Evolutionary conservation across 108 stramenopile genomes (phyloP).

Genomic region (Schizochytrium sp.): DNA sequence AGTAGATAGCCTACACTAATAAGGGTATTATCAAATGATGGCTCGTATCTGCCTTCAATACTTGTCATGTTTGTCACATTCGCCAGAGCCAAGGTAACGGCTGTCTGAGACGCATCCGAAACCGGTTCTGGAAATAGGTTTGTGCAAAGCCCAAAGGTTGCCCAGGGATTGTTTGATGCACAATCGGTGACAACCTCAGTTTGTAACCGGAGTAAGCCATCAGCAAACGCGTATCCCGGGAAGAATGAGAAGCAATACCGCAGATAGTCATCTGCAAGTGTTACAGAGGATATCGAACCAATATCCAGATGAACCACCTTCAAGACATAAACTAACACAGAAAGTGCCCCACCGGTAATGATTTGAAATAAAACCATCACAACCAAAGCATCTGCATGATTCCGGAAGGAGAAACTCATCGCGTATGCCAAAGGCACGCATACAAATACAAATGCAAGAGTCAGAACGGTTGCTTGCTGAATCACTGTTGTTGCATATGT

Average conservation of each 20-base stretch:
- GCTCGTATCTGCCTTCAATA: background rate
- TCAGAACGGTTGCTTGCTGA: slow-evolving; percentile 63
- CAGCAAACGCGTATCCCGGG: slow-evolving; percentile 63
- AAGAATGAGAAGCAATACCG: slow-evolving; percentile 58
- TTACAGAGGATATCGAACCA: background rate
- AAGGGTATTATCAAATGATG: background rate
- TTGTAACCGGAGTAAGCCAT: slow-evolving; percentile 55
- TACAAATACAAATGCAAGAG: slow-evolving; percentile 63
- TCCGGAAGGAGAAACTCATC: slow-evolving; percentile 39
- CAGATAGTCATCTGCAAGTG: background rate
- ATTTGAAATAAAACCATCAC: slow-evolving; percentile 6
- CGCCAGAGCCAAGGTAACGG: background rate
- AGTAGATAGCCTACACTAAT: background rate
- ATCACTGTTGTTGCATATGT: background rate
- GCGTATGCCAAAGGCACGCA: slow-evolving; percentile 25
- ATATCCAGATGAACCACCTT: slow-evolving; percentile 25
- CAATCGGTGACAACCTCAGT: background rate
- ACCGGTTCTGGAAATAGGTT: slow-evolving; percentile 4
- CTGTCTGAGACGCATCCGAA: background rate
- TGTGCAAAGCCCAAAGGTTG: background rate
- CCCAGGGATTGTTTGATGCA: background rate
- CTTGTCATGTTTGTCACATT: background rate
- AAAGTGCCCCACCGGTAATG: slow-evolving; percentile 23
- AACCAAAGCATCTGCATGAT: slow-evolving; percentile 25
- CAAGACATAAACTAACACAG: slow-evolving; percentile 28